phyloP scores from a whole-genome alignment of 2,329 filamentous ascomycete species.

The Aureobasidium leucospermi region DNA sequence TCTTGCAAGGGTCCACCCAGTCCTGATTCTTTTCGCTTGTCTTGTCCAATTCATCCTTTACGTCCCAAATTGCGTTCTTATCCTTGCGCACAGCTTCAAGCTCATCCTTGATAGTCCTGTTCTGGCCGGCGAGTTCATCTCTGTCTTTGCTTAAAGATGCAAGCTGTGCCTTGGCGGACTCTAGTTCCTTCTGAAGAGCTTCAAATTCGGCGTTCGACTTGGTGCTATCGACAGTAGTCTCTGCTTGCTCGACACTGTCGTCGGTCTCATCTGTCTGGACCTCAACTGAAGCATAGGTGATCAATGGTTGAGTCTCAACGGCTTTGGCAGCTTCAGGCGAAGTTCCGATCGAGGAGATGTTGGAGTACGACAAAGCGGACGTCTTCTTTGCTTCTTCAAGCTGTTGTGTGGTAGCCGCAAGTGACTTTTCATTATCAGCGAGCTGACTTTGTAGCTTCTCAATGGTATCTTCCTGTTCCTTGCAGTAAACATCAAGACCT shows the following conservation, averaged over 20 bases:
- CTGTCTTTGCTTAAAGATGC: too few relatives aligned
- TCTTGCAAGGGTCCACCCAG: neutral
- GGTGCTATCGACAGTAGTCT: too few relatives aligned
- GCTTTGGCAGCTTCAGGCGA: too few relatives aligned
- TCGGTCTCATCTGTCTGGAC: too few relatives aligned
- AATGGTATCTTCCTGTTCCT: neutral
- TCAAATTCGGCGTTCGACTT: too few relatives aligned
- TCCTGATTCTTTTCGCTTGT: neutral
- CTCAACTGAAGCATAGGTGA: too few relatives aligned
- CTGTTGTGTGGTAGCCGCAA: neutral
- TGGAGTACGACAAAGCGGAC: too few relatives aligned
- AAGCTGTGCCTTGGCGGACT: neutral
- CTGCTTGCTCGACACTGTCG: too few relatives aligned
- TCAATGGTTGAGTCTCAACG: too few relatives aligned
- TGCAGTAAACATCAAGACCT: neutral
- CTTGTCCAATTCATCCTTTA: neutral
- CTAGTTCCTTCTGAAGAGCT: neutral
- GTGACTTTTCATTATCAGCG: neutral
- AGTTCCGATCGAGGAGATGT: too few relatives aligned
- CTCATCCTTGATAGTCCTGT: neutral
- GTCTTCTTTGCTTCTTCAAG: neutral
- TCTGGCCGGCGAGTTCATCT: too few relatives aligned
- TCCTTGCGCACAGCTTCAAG: neutral
- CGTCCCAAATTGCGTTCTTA: too few relatives aligned
- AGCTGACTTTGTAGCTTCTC: neutral